phyloP scores from a whole-genome alignment of 805 yeast genomes.

The Spathaspora arborariae region DNA sequence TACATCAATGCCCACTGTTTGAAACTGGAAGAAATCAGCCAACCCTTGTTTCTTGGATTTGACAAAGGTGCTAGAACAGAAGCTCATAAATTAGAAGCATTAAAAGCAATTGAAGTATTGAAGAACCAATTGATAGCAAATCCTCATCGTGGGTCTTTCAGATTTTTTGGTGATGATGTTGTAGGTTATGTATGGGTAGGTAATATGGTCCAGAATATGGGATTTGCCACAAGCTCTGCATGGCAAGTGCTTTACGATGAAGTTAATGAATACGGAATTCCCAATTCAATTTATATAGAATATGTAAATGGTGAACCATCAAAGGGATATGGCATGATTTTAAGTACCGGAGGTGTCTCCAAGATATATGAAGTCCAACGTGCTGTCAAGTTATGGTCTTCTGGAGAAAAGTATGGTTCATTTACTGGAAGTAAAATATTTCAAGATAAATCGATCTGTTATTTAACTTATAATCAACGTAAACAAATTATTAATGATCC shows the following conservation, averaged over 20 bases:
- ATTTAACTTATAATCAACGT: constrained; percentile 8
- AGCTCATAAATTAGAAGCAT: constrained; percentile 7
- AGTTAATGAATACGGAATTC: constrained; percentile 9
- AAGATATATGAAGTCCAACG: constrained; percentile 8
- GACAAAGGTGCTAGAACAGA: constrained; percentile 9
- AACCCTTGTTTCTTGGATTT: constrained; percentile 9
- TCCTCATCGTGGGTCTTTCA: constrained; percentile 9
- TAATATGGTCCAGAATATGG: constrained; percentile 13
- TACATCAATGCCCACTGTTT: constrained; percentile 1
- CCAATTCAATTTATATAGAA: constrained; percentile 10
- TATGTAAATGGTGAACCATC: constrained; percentile 11
- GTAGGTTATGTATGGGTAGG: constrained; percentile 15
- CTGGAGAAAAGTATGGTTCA: constrained; percentile 7
- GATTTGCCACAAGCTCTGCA: constrained; percentile 5
- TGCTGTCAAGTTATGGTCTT: constrained; percentile 13
- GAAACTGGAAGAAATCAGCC: constrained; percentile 6
- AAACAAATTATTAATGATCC: constrained; percentile 7
- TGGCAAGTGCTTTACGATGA: constrained; percentile 6
- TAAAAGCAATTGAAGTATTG: constrained; percentile 6
- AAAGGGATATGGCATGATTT: constrained; percentile 11
- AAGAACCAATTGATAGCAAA: constrained; percentile 7
- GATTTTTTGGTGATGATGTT: constrained; percentile 5
- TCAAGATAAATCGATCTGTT: neutral
- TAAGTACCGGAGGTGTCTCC: constrained; percentile 9
- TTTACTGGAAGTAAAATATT: constrained; percentile 9